Evolutionary conservation across 176 grass and related monocot genomes (phyloP).

Genomic region (Avena eriantha): DNA sequence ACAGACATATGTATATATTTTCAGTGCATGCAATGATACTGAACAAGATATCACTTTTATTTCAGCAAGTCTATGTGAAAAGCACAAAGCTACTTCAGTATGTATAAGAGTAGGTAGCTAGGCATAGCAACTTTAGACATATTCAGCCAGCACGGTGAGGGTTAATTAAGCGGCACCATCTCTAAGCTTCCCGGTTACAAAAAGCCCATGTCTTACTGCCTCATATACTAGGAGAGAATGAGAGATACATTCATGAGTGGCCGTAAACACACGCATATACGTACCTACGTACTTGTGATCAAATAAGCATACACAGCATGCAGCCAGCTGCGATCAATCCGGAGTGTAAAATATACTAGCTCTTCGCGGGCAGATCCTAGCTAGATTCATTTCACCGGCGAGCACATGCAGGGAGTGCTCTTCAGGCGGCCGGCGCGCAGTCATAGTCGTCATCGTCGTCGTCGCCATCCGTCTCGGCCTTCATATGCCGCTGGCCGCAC

Average conservation of each 20-base stretch:
- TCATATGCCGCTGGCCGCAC: slow-evolving; percentile 29
- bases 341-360: not conserved
- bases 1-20: too few relatives aligned
- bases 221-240: slow-evolving; percentile 17
- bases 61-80: slow-evolving; percentile 20
- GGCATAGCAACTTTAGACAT: not conserved
- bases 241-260: slow-evolving; percentile 8
- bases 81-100: not conserved
- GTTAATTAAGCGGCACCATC: not conserved
- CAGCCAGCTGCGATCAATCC: not conserved
- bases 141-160: not conserved
- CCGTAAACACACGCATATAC: not conserved
- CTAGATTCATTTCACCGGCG: not conserved
- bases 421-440: slow-evolving; percentile 73
- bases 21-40: too few relatives aligned
- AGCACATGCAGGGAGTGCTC: not conserved
- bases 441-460: slow-evolving; percentile 73
- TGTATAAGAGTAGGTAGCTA: slow-evolving; percentile 12
- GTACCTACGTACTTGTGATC: not conserved
- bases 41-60: slow-evolving; percentile 16
- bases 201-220: slow-evolving; percentile 13
- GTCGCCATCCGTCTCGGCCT: slow-evolving; percentile 50
- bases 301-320: slow-evolving; percentile 7
- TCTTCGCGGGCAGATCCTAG: not conserved
- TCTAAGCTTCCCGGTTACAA: slow-evolving; percentile 32